Evolutionary conservation across 208 protist genomes (phyloP).

Genomic region (Trypanosoma platydactyli): DNA sequence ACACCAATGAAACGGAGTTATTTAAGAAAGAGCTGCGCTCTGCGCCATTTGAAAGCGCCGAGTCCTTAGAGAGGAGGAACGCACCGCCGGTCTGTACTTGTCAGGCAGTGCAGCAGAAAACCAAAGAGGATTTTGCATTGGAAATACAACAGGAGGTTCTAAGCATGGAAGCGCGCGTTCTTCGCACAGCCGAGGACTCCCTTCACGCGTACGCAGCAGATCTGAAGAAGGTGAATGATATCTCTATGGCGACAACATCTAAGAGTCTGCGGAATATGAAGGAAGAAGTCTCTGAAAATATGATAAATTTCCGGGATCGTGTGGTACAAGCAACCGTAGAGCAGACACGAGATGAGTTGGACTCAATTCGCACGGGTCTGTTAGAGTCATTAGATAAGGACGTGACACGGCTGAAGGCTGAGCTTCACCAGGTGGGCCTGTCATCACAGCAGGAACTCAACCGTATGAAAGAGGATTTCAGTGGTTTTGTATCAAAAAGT

Average conservation of each 20-base stretch:
- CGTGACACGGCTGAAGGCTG: conserved; percentile 37
- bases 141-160: not conserved
- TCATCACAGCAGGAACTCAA: conserved; percentile 34
- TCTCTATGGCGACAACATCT: conserved; percentile 57
- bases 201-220: conserved; percentile 62
- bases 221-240: conserved; percentile 58
- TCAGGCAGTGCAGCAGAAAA: not conserved
- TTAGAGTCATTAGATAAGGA: conserved; percentile 33
- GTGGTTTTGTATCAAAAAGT: conserved; percentile 39
- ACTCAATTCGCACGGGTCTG: conserved; percentile 49
- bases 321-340: conserved; percentile 39
- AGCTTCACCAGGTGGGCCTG: conserved; percentile 46
- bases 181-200: conserved; percentile 56
- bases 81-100: no score
- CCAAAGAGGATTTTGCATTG: not conserved
- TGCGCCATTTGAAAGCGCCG: conserved; percentile 22
- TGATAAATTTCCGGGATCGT: conserved; percentile 52
- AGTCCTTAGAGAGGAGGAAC: no score
- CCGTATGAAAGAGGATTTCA: conserved; percentile 40
- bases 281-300: conserved; percentile 37
- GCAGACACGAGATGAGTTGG: conserved; percentile 48
- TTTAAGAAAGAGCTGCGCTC: conserved; percentile 67
- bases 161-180: conserved; percentile 38
- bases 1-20: conserved; percentile 78
- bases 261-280: conserved; percentile 60